Percentiles rank a stretch among this genome's conserved stretches.
Evolutionary conservation across 2,329 filamentous ascomycete genomes (phyloP).

Genomic region (Alternaria ethzedia): DNA sequence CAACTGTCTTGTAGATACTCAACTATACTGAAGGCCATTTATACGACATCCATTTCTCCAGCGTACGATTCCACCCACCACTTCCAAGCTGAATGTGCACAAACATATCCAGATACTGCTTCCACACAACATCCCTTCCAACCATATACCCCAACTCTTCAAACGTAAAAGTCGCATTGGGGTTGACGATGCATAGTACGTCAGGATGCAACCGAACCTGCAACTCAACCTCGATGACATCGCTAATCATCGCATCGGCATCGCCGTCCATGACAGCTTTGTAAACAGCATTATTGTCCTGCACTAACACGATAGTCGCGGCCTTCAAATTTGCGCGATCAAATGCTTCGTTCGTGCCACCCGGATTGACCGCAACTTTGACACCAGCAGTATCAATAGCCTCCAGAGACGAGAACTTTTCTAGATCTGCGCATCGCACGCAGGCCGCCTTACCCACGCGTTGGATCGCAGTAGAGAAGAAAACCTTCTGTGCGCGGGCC

Average conservation of each 20-base stretch:
- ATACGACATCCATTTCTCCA: slow-evolving; percentile 23
- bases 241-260: slow-evolving; percentile 20
- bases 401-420: slow-evolving; percentile 8
- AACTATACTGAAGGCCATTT: slow-evolving; percentile 19
- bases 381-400: slow-evolving; percentile 18
- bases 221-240: slow-evolving; percentile 19
- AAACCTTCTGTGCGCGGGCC: slow-evolving; percentile 6
- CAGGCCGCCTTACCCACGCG: slow-evolving; percentile 18
- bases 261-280: slow-evolving; percentile 17
- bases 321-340: slow-evolving; percentile 16
- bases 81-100: slow-evolving; percentile 15
- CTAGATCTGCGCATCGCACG: slow-evolving; percentile 13
- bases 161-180: slow-evolving; percentile 17
- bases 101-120: slow-evolving; percentile 18
- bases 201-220: slow-evolving; percentile 16
- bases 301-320: slow-evolving; percentile 11
- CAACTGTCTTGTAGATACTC: neutral
- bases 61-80: slow-evolving; percentile 16
- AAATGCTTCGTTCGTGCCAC: slow-evolving; percentile 20
- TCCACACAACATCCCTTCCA: slow-evolving; percentile 14
- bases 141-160: slow-evolving; percentile 20
- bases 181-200: slow-evolving; percentile 11
- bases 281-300: slow-evolving; percentile 19
- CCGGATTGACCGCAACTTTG: slow-evolving; percentile 16
- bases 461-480: slow-evolving; percentile 15